Evolutionary conservation across 108 stramenopile genomes (phyloP).

Genomic region (Cyclotella sp.): DNA sequence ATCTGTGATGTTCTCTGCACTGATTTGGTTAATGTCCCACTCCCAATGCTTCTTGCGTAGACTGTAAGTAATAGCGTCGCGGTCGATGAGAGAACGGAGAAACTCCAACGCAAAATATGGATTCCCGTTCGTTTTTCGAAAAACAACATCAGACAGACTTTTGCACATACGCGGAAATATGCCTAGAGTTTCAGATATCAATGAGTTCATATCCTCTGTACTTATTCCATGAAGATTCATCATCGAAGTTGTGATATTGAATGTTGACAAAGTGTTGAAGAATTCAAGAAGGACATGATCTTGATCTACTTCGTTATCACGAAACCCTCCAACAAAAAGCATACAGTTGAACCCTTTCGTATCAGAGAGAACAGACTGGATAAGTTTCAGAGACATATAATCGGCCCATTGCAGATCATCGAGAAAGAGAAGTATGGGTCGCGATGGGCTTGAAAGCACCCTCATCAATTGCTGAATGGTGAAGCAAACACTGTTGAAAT

Average conservation of each 20-base stretch:
- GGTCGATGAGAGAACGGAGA: constrained; percentile 29
- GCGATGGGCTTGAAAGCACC: no score
- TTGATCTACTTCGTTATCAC: neutral
- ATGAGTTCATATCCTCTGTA: constrained; percentile 28
- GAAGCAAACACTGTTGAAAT: no score
- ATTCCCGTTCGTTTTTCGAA: no score
- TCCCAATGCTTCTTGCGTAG: constrained; percentile 50
- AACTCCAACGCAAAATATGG: constrained; percentile 46
- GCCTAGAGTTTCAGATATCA: constrained; percentile 36
- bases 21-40: constrained; percentile 60
- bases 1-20: neutral
- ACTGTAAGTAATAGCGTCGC: constrained; percentile 37
- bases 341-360: no score
- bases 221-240: neutral
- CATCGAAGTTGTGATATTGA: neutral
- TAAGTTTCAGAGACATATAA: no score
- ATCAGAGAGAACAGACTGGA: no score
- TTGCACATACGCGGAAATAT: constrained; percentile 10
- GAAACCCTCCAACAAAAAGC: constrained; percentile 5
- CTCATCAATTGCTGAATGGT: no score
- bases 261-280: neutral
- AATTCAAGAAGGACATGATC: no score
- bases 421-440: no score
- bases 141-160: no score
- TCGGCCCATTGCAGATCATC: no score